Percentiles rank a stretch among this genome's conserved stretches.
Evolutionary conservation across 75 land plant species (phyloP).

Genomic region (Cunninghamia lanceolata): DNA sequence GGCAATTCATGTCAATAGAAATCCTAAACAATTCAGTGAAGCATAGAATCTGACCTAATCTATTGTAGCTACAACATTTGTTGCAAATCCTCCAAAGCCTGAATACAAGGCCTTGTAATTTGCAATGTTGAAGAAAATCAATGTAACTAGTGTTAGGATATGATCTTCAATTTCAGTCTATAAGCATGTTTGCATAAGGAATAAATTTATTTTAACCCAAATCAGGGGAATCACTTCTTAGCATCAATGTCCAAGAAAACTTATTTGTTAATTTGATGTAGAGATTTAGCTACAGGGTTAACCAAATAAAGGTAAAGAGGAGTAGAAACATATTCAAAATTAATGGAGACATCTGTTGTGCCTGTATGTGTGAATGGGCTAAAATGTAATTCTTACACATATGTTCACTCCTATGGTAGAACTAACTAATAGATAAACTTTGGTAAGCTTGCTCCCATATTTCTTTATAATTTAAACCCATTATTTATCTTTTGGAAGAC

Average conservation of each 20-base stretch:
- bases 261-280: not conserved
- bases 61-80: slow-evolving; percentile 94
- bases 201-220: not conserved
- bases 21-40: not conserved
- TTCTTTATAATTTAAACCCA: not conserved
- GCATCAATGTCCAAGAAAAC: not conserved
- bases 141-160: not conserved
- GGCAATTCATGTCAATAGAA: not conserved
- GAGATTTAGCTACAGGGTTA: not conserved
- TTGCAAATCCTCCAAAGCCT: slow-evolving; percentile 79
- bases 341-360: not conserved
- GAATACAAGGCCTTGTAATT: slow-evolving; percentile 83
- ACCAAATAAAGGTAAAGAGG: not conserved
- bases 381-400: not conserved
- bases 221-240: not conserved
- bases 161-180: not conserved
- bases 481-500: too few species aligned
- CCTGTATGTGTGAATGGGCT: not conserved
- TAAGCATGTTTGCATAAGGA: not conserved
- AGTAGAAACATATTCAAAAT: not conserved
- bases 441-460: not conserved
- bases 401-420: not conserved
- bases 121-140: slow-evolving; percentile 54
- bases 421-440: not conserved
- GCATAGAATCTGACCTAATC: slow-evolving; percentile 57